Evolutionary conservation across 306 rosid genomes (phyloP).

Genomic region (Ochetophila trinervis): DNA sequence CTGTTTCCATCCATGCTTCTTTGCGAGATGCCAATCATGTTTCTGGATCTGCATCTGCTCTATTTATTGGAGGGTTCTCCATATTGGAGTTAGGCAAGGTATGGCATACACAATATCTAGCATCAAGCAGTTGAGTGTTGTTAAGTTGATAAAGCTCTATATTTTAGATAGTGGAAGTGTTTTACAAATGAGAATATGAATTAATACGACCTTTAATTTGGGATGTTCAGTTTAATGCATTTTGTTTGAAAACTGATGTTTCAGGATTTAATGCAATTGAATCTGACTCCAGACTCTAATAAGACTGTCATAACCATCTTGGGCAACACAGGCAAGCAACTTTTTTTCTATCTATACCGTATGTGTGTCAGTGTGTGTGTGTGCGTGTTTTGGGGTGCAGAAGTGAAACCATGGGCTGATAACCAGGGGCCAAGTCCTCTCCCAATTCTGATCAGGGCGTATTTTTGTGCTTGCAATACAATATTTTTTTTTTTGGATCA

Average conservation of each 20-base stretch:
- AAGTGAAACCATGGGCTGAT: not conserved
- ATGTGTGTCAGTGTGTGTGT: not conserved
- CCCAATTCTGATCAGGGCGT: not conserved
- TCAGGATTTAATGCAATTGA: conserved; percentile 59
- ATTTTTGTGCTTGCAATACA: no score
- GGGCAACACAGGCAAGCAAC: conserved; percentile 77
- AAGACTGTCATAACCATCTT: conserved; percentile 67
- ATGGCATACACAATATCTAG: conserved; percentile 7
- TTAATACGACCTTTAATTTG: conserved; percentile 1
- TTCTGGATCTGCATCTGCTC: conserved; percentile 76
- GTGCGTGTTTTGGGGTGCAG: not conserved
- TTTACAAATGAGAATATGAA: conserved; percentile 11
- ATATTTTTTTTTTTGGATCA: no score
- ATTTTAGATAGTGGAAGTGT: conserved; percentile 11
- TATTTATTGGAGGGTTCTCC: conserved; percentile 88
- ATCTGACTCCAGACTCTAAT: conserved; percentile 61
- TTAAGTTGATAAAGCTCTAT: conserved; percentile 10
- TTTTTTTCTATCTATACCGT: not conserved
- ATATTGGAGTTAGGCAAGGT: conserved; percentile 72
- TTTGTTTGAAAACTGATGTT: conserved; percentile 19
- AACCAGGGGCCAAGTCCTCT: not conserved
- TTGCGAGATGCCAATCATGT: conserved; percentile 51
- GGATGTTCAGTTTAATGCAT: conserved; percentile 14
- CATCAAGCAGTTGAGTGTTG: conserved; percentile 7
- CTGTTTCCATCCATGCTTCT: conserved; percentile 63